Evolutionary conservation across 169 alveolate species (phyloP).

Genomic region (Perkinsus marinus): DNA sequence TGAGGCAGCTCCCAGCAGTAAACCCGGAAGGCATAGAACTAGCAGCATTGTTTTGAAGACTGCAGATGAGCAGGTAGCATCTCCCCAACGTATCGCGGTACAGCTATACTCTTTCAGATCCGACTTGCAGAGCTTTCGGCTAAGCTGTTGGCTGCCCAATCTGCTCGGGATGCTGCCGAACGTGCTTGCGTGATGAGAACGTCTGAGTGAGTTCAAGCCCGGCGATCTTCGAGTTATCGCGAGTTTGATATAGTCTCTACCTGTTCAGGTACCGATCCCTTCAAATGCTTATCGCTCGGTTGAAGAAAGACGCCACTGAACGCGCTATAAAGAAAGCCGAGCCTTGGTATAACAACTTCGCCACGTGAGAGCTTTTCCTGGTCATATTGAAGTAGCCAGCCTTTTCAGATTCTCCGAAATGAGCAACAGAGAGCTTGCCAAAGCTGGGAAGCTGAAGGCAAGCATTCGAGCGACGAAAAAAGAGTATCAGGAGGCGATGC

Average conservation of each 20-base stretch:
- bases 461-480: not conserved
- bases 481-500: not conserved
- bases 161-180: not conserved
- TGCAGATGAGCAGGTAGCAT: not conserved
- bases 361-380: not conserved
- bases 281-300: not conserved
- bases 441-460: not conserved
- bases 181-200: not conserved
- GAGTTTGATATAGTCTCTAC: too few relatives aligned
- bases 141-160: not conserved
- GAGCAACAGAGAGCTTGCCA: not conserved
- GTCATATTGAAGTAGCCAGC: not conserved
- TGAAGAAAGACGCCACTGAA: not conserved
- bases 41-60: not conserved
- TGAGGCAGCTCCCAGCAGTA: not conserved
- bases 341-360: not conserved
- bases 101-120: not conserved
- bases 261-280: not conserved
- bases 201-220: not conserved
- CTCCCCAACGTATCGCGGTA: not conserved
- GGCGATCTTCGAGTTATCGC: too few relatives aligned
- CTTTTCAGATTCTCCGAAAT: not conserved
- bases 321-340: not conserved
- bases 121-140: not conserved
- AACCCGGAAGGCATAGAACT: not conserved